A percentile compares a stretch with the other conserved stretches of the same genome.
These are phyloP conservation scores for Chalciporus chontae DNA, from an alignment of 768 basidiomycete genomes.

Conservation along the genomic window DNA sequence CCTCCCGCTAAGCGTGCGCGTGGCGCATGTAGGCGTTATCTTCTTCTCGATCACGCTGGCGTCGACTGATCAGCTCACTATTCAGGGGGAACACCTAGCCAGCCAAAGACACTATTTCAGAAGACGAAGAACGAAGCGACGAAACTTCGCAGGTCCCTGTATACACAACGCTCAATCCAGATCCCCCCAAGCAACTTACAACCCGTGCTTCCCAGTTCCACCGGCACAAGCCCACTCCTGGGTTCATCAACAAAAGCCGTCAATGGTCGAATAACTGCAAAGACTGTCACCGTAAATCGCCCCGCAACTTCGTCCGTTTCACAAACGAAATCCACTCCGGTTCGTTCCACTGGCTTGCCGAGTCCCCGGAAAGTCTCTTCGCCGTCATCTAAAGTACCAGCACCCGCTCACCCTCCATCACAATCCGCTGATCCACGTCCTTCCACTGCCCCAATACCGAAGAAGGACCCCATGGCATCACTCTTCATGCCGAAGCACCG, in stretches of 20 bases:
- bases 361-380: conserved; percentile 23
- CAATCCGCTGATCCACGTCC: conserved; percentile 28
- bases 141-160: conserved; percentile 61
- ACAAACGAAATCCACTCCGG: conserved; percentile 23
- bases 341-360: conserved; percentile 25
- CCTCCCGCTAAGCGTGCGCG: conserved; percentile 65
- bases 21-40: conserved; percentile 45
- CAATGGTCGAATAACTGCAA: conserved; percentile 48
- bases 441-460: conserved; percentile 35
- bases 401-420: conserved; percentile 13
- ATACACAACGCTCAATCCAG: conserved; percentile 51
- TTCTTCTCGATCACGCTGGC: not conserved
- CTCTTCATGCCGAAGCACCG: conserved; percentile 77
- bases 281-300: conserved; percentile 42
- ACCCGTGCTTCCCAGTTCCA: conserved; percentile 37
- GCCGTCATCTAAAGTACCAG: conserved; percentile 24
- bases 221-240: conserved; percentile 33
- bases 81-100: conserved; percentile 37
- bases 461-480: conserved; percentile 60
- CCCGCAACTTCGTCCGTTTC: conserved; percentile 18
- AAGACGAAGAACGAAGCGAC: conserved; percentile 71
- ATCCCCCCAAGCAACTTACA: conserved; percentile 44
- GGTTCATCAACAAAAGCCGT: conserved; percentile 28
- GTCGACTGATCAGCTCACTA: conserved; percentile 12
- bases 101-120: conserved; percentile 71